These are phyloP conservation scores for Spathaspora boniae DNA, from an alignment of 805 yeast species.

Conservation along the genomic window DNA sequence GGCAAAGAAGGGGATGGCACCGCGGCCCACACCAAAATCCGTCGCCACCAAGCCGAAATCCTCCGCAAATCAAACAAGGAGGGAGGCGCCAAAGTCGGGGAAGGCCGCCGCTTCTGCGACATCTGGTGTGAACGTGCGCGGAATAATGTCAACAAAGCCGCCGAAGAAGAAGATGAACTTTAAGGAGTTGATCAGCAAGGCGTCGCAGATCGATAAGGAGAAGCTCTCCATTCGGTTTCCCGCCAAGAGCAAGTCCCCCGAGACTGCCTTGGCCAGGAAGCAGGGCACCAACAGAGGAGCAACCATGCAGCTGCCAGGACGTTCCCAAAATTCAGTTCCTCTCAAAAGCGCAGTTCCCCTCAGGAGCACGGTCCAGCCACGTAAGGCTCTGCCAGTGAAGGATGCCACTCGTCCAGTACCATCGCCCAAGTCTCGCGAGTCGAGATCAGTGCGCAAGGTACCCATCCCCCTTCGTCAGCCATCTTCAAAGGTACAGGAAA, in stretches of 20 bases:
- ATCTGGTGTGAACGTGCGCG: too few species aligned
- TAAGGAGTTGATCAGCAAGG: slow-evolving; percentile 67
- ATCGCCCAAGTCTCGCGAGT: not conserved
- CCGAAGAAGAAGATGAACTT: slow-evolving; percentile 51
- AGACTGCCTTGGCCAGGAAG: too few species aligned
- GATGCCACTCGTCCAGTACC: slow-evolving; percentile 2
- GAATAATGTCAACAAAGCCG: not conserved
- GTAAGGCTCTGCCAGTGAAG: not conserved
- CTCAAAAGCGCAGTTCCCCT: too few species aligned
- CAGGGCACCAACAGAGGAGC: too few species aligned
- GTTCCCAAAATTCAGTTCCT: too few species aligned
- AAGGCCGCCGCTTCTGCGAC: not conserved
- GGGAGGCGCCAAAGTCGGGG: slow-evolving; percentile 9
- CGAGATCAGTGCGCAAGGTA: slow-evolving; percentile 7
- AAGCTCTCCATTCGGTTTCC: slow-evolving; percentile 35
- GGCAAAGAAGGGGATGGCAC: slow-evolving; percentile 30
- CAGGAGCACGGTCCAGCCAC: too few species aligned
- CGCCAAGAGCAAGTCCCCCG: slow-evolving; percentile 39
- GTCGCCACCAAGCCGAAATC: slow-evolving; percentile 4
- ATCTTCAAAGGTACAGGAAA: slow-evolving; percentile 49
- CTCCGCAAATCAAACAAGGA: slow-evolving; percentile 4
- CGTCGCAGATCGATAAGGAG: slow-evolving; percentile 52
- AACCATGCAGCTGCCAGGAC: too few species aligned
- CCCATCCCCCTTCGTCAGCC: slow-evolving; percentile 55
- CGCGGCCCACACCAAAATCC: slow-evolving; percentile 19